Percentiles rank a stretch among this genome's conserved stretches.
phyloP scores from a whole-genome alignment of 768 basidiomycete genomes.

The Phanerochaete carnosa region DNA sequence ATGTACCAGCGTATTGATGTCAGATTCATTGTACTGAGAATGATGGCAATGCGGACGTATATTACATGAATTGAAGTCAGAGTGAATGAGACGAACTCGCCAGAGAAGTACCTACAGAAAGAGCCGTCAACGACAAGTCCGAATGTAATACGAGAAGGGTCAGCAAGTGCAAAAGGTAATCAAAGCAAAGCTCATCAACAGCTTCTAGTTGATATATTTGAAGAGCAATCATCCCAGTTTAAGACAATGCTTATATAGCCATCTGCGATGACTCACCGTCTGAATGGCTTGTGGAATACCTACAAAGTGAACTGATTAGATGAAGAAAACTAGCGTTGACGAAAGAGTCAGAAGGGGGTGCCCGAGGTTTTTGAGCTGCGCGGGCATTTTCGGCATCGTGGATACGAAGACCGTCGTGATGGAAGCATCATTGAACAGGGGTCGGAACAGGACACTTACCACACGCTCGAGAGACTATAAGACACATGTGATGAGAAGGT shows the following conservation, averaged over 20 bases:
- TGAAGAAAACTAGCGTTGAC: background rate
- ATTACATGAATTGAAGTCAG: too few relatives aligned
- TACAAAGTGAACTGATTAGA: background rate
- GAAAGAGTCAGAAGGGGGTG: constrained; percentile 67
- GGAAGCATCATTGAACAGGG: constrained; percentile 55
- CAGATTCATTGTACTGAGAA: too few relatives aligned
- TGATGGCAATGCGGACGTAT: too few relatives aligned
- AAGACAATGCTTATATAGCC: background rate
- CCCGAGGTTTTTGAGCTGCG: constrained; percentile 84
- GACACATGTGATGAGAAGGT: background rate
- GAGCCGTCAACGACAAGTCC: background rate
- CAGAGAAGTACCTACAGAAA: background rate
- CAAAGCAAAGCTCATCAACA: constrained; percentile 80
- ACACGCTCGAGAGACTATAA: background rate
- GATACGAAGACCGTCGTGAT: constrained; percentile 95
- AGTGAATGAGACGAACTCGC: too few relatives aligned
- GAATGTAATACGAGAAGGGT: background rate
- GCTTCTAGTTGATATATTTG: constrained; percentile 83
- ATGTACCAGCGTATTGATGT: too few relatives aligned
- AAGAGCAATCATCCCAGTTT: constrained; percentile 42
- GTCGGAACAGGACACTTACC: constrained; percentile 2
- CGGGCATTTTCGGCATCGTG: constrained; percentile 85
- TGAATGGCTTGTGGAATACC: background rate
- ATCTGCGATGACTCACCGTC: background rate
- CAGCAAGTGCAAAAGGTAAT: constrained; percentile 35